Conservation (phyloP, 495 filamentous ascomycete species). For the Xylaria nigripes region DNA sequence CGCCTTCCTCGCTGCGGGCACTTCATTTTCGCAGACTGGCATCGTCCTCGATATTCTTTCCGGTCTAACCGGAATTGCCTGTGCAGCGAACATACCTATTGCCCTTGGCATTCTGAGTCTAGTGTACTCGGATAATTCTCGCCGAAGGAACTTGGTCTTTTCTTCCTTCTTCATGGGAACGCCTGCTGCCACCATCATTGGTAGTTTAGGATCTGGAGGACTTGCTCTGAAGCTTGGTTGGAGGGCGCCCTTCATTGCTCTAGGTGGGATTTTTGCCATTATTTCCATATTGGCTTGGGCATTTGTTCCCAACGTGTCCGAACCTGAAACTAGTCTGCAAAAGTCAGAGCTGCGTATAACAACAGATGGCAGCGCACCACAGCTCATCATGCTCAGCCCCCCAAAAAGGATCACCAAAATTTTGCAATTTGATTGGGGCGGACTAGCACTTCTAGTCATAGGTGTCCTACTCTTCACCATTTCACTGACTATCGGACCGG, state of each 20-base stretch:
- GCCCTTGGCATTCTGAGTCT: conserved; percentile 53
- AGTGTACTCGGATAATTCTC: conserved; percentile 44
- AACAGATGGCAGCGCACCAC: conserved; percentile 43
- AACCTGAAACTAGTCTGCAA: conserved; percentile 10
- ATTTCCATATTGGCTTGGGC: conserved; percentile 18
- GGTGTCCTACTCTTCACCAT: conserved; percentile 29
- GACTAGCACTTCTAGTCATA: conserved; percentile 21
- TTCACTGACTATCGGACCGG: conserved; percentile 25
- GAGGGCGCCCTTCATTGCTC: conserved; percentile 51
- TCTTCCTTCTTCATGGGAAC: conserved; percentile 58
- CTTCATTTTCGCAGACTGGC: conserved; percentile 46
- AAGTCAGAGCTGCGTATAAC: conserved; percentile 34
- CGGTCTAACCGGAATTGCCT: conserved; percentile 51
- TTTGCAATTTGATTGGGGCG: conserved; percentile 29
- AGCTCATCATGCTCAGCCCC: conserved; percentile 45
- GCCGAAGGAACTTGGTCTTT: conserved; percentile 53
- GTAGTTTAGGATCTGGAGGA: conserved; percentile 51
- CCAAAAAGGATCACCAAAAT: conserved; percentile 32
- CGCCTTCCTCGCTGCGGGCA: conserved; percentile 41
- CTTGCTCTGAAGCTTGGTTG: conserved; percentile 47
- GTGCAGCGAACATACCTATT: conserved; percentile 51
- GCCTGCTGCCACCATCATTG: conserved; percentile 53
- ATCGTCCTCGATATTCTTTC: conserved; percentile 51
- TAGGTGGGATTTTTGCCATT: conserved; percentile 42
- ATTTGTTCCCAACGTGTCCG: conserved; percentile 19